A percentile compares a stretch with the other conserved stretches of the same genome.
Evolutionary conservation across 2,329 filamentous ascomycete species (phyloP).

Genomic region (Paradendryphiella salina): DNA sequence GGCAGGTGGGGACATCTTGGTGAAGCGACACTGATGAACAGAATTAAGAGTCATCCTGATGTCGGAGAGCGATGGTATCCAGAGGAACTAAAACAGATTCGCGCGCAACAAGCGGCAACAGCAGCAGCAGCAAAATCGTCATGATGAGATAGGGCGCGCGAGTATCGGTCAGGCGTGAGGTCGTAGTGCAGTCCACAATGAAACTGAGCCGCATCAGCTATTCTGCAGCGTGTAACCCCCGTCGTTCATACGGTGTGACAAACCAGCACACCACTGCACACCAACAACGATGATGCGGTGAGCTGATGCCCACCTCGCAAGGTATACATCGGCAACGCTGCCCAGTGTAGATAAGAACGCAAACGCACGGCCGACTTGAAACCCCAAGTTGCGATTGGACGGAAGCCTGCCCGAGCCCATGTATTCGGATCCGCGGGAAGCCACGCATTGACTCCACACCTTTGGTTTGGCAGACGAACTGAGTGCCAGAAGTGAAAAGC

Average conservation of each 20-base stretch:
- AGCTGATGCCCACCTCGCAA: slow-evolving; percentile 8
- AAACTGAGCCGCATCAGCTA: slow-evolving; percentile 1
- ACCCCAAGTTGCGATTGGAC: slow-evolving; percentile 7
- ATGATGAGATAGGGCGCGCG: neutral
- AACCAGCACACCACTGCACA: slow-evolving; percentile 4
- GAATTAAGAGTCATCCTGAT: slow-evolving; percentile 84
- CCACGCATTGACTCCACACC: slow-evolving; percentile 11
- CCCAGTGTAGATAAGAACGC: slow-evolving; percentile 5
- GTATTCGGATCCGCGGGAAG: slow-evolving; percentile 16
- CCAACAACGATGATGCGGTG: slow-evolving; percentile 9
- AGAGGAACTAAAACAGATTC: slow-evolving; percentile 49
- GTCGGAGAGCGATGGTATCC: slow-evolving; percentile 75
- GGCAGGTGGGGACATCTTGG: slow-evolving; percentile 70
- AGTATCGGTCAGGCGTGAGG: neutral
- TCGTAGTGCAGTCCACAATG: slow-evolving; percentile 6
- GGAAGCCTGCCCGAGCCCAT: slow-evolving; percentile 13
- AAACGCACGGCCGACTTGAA: neutral
- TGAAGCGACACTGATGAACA: slow-evolving; percentile 81
- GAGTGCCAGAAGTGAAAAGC: slow-evolving; percentile 2
- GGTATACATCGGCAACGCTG: slow-evolving; percentile 7
- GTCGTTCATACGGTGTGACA: slow-evolving; percentile 17
- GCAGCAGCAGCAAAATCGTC: slow-evolving; percentile 16
- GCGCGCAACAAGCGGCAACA: slow-evolving; percentile 45
- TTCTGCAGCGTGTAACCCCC: neutral
- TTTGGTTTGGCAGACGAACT: slow-evolving; percentile 5